Evolutionary conservation across 2,329 filamentous ascomycete genomes (phyloP).

Genomic region (Cladophialophora yegresii): DNA sequence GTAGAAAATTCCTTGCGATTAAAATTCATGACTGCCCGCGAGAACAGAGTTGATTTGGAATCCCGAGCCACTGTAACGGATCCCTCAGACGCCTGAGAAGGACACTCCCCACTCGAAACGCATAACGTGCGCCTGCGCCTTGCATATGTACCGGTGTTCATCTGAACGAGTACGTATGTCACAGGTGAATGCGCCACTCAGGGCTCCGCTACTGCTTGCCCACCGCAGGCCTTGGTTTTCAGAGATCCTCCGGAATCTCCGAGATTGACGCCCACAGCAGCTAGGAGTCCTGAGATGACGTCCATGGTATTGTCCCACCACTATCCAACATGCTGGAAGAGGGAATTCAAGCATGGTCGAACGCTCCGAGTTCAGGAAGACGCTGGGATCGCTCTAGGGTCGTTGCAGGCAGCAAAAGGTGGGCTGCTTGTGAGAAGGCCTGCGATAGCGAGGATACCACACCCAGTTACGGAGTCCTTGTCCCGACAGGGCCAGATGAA

Average conservation of each 20-base stretch:
- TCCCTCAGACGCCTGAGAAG: slow-evolving; percentile 84
- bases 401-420: background rate
- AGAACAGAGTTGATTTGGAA: no score
- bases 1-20: no score
- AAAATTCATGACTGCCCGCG: no score
- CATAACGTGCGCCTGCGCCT: slow-evolving; percentile 75
- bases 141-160: slow-evolving; percentile 84
- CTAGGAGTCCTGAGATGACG: slow-evolving; percentile 79
- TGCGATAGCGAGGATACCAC: background rate
- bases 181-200: slow-evolving; percentile 85
- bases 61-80: slow-evolving; percentile 2
- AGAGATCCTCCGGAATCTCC: slow-evolving; percentile 92
- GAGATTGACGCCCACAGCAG: slow-evolving; percentile 78
- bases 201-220: slow-evolving; percentile 78
- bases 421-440: background rate
- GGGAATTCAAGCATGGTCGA: no score
- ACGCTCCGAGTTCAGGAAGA: background rate
- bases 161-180: slow-evolving; percentile 88
- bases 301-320: slow-evolving; percentile 78
- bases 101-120: slow-evolving; percentile 72
- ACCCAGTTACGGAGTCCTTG: background rate
- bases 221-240: slow-evolving; percentile 89
- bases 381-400: background rate
- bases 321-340: background rate
- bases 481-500: background rate